phyloP scores from a whole-genome alignment of 2,329 filamentous ascomycete genomes.

The Mariannaea sp. region DNA sequence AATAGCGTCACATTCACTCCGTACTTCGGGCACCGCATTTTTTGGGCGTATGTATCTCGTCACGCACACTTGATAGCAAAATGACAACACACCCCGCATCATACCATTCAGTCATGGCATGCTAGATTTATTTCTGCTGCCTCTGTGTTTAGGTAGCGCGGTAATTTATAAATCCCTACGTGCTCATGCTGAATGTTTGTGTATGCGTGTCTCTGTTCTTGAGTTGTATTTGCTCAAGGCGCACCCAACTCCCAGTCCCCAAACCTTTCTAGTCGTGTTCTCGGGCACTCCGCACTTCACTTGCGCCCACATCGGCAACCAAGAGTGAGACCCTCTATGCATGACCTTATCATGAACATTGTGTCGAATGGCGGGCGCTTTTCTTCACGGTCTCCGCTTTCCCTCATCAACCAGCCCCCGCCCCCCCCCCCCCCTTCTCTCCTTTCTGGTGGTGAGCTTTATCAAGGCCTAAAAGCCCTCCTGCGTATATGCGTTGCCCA shows the following conservation, averaged over 20 bases:
- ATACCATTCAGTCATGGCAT: neutral
- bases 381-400: slow-evolving; percentile 23
- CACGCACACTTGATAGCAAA: neutral
- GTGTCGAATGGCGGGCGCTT: slow-evolving; percentile 14
- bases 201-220: neutral
- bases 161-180: no score
- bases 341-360: slow-evolving; percentile 35
- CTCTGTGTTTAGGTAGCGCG: no score
- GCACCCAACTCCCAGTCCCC: no score
- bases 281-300: slow-evolving; percentile 32
- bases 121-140: neutral
- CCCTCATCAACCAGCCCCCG: slow-evolving; percentile 1
- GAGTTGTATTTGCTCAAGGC: no score
- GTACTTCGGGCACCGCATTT: slow-evolving; percentile 7
- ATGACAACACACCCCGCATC: slow-evolving; percentile 11
- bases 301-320: slow-evolving; percentile 19
- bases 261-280: slow-evolving; percentile 27
- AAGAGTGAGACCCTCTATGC: slow-evolving; percentile 38
- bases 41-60: neutral
- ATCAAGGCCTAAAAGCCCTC: neutral
- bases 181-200: no score
- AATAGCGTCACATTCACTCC: slow-evolving; percentile 2
- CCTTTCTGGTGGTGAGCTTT: neutral
- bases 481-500: no score
- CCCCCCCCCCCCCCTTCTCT: neutral